Evolutionary conservation across 1,139 yeast species (phyloP).

Genomic region (Kodamaea arcana): DNA sequence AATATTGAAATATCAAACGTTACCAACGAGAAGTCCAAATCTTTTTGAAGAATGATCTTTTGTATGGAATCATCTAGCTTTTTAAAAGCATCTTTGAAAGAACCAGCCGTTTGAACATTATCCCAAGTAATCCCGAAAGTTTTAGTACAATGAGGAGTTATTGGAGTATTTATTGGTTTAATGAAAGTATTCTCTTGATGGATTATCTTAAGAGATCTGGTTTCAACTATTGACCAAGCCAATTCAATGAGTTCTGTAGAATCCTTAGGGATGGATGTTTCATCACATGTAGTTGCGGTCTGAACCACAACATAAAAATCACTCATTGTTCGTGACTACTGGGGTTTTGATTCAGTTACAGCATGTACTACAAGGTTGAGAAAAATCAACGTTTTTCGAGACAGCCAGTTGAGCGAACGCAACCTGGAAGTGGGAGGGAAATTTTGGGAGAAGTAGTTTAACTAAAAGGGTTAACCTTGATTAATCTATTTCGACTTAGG

Average conservation of each 20-base stretch:
- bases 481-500: no score
- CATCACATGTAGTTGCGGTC: conserved; percentile 67
- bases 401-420: no score
- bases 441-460: no score
- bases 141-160: conserved; percentile 58
- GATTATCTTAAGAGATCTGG: conserved; percentile 31
- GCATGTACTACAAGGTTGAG: no score
- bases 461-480: no score
- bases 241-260: conserved; percentile 63
- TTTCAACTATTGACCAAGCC: conserved; percentile 56
- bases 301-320: conserved; percentile 63
- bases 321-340: conserved; percentile 48
- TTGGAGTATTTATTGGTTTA: conserved; percentile 65
- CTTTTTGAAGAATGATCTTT: conserved; percentile 36
- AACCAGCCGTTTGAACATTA: conserved; percentile 48
- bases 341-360: no score
- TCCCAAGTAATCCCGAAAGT: conserved; percentile 60
- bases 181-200: conserved; percentile 45
- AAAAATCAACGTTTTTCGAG: no score
- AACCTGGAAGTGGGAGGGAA: no score
- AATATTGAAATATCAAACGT: conserved; percentile 65
- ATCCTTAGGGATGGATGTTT: conserved; percentile 58
- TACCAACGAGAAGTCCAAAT: conserved; percentile 61
- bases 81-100: conserved; percentile 59
- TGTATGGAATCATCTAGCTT: conserved; percentile 50